phyloP scores from a whole-genome alignment of 306 rosid genomes.

The Acmispon strigosus region DNA sequence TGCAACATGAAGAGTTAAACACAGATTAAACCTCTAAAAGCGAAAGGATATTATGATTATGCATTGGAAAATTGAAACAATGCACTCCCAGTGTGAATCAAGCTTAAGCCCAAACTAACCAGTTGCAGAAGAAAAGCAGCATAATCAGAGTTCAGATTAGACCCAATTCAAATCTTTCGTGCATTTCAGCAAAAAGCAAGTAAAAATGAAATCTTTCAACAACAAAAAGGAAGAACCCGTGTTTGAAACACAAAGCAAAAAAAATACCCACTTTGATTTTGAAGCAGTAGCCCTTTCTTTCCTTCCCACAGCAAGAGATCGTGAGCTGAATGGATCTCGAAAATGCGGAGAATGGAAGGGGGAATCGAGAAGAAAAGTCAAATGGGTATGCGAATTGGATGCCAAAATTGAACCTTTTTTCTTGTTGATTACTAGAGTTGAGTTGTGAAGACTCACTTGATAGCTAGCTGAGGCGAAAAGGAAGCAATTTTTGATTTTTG shows the following conservation, averaged over 20 bases:
- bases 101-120: background rate
- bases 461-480: background rate
- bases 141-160: constrained; percentile 4
- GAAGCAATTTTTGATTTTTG: background rate
- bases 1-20: constrained; percentile 5
- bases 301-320: background rate
- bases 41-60: background rate
- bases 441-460: constrained; percentile 6
- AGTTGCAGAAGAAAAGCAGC: background rate
- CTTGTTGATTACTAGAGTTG: background rate
- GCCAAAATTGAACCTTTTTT: constrained; percentile 12
- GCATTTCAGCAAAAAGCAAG: constrained; percentile 17
- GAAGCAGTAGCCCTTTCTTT: constrained; percentile 5
- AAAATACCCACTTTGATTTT: background rate
- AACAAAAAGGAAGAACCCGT: background rate
- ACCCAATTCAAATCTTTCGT: constrained; percentile 1
- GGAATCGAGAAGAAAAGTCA: constrained; percentile 14
- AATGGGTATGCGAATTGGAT: constrained; percentile 19
- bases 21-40: constrained; percentile 3
- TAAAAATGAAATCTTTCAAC: background rate
- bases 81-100: background rate
- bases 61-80: background rate
- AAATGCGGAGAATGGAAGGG: constrained; percentile 13
- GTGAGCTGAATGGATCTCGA: constrained; percentile 24
- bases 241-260: background rate